These are phyloP conservation scores for Mortierella sp. DNA, from an alignment of 371 early-diverging fungal genomes.

Conservation along the genomic window DNA sequence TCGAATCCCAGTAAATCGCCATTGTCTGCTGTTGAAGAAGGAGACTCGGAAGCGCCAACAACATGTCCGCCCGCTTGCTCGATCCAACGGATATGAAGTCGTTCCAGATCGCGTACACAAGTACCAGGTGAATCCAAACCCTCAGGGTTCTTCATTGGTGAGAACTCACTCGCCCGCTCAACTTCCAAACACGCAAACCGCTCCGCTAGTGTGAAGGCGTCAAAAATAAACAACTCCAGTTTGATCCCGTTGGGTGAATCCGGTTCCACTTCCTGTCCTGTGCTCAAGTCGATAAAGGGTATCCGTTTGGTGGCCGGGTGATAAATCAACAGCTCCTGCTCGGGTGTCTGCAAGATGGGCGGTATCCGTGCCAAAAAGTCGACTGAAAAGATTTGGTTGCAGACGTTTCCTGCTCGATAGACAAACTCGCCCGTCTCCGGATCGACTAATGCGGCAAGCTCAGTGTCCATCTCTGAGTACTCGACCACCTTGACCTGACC, in stretches of 20 bases:
- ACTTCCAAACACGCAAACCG: conserved; percentile 77
- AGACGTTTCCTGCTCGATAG: conserved; percentile 81
- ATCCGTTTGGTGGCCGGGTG: conserved; percentile 84
- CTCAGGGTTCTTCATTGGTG: conserved; percentile 81
- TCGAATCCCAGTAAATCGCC: conserved; percentile 22
- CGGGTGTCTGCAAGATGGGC: conserved; percentile 20
- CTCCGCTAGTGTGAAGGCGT: conserved; percentile 79
- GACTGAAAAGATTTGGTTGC: conserved; percentile 80
- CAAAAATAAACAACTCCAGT: conserved; percentile 85
- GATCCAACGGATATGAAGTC: conserved; percentile 56
- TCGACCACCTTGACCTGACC: conserved; percentile 76
- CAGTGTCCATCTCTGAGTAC: conserved; percentile 74
- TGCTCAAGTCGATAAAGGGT: conserved; percentile 68
- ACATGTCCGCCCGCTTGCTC: conserved; percentile 57
- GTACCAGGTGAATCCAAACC: conserved; percentile 78
- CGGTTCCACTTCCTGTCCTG: conserved; percentile 65
- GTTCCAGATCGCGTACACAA: conserved; percentile 69
- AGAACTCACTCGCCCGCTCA: conserved; percentile 78
- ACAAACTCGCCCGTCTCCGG: conserved; percentile 59
- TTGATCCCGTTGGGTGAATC: conserved; percentile 76
- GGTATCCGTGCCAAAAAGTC: conserved; percentile 68
- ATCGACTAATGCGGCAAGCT: conserved; percentile 60
- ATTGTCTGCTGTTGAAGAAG: neutral
- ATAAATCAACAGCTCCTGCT: conserved; percentile 67
- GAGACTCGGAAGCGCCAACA: neutral